These are phyloP conservation scores for Tuber calosporum DNA, from an alignment of 495 filamentous ascomycete genomes.

Conservation along the genomic window DNA sequence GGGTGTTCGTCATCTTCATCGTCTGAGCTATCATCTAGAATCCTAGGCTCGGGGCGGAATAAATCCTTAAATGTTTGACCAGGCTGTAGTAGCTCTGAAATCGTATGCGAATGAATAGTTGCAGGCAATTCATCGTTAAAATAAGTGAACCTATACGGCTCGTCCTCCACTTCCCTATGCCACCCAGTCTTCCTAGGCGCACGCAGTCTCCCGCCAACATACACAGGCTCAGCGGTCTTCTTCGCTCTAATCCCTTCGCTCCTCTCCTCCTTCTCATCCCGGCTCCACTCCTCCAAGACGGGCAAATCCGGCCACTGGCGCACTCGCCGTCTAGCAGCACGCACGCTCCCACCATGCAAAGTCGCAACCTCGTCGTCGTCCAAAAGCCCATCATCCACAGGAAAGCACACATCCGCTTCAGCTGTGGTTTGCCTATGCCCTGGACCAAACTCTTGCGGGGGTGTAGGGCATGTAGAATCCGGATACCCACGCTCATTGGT, in stretches of 20 bases:
- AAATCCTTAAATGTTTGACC: constrained; percentile 76
- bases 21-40: constrained; percentile 57
- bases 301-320: constrained; percentile 63
- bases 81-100: constrained; percentile 81
- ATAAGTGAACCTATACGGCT: constrained; percentile 92
- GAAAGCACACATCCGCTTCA: constrained; percentile 83
- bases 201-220: constrained; percentile 78
- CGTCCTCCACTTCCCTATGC: constrained; percentile 83
- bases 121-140: constrained; percentile 94
- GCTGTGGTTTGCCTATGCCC: constrained; percentile 44
- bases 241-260: constrained; percentile 82
- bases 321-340: constrained; percentile 44
- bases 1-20: constrained; percentile 50
- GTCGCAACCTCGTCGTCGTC: constrained; percentile 45
- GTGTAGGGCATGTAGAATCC: constrained; percentile 29
- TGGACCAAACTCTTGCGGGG: constrained; percentile 32
- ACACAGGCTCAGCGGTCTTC: constrained; percentile 84
- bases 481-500: constrained; percentile 21
- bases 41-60: constrained; percentile 67
- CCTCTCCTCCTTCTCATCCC: constrained; percentile 80
- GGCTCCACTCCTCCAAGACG: constrained; percentile 82
- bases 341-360: constrained; percentile 27
- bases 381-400: constrained; percentile 44
- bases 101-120: constrained; percentile 90
- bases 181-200: constrained; percentile 67